Percentiles rank a stretch among this genome's conserved stretches.
Conservation (phyloP, 2,329 filamentous ascomycete genomes). For the Ilyonectria robusta region DNA sequence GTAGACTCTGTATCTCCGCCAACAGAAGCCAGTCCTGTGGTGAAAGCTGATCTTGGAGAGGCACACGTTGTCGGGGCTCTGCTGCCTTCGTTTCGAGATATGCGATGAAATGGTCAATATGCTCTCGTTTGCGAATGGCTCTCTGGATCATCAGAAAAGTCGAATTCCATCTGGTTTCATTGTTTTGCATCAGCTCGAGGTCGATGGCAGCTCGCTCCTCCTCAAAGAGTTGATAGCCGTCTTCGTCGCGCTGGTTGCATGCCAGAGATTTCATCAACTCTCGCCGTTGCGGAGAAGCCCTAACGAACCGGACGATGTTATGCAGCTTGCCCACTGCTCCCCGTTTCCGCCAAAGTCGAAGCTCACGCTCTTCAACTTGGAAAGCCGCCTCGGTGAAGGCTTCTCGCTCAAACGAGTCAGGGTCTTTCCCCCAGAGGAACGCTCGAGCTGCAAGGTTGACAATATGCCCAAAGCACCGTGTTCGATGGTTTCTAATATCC, state of each 20-base stretch:
- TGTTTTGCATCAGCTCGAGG: background rate
- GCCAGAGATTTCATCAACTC: background rate
- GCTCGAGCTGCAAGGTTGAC: too few species aligned
- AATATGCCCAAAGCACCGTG: too few species aligned
- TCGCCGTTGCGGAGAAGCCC: too few species aligned
- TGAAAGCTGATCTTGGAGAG: background rate
- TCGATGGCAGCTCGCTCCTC: background rate
- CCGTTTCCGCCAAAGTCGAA: background rate
- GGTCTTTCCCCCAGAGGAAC: too few species aligned
- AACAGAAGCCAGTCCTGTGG: background rate
- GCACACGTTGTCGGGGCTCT: background rate
- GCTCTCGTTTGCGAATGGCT: background rate
- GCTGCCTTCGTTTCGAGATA: background rate
- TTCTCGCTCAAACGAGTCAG: background rate
- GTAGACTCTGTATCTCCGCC: constrained; percentile 1
- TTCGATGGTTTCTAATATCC: too few species aligned
- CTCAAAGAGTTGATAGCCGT: background rate
- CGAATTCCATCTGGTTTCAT: background rate
- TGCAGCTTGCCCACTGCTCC: background rate
- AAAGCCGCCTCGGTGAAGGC: constrained; percentile 1
- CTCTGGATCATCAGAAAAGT: background rate
- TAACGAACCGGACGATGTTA: too few species aligned
- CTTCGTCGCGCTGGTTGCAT: background rate
- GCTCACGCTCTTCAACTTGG: constrained; percentile 1
- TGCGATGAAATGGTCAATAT: background rate